These are phyloP conservation scores for Plasmopara halstedii DNA, from an alignment of 352 stramenopile species.

Conservation along the genomic window DNA sequence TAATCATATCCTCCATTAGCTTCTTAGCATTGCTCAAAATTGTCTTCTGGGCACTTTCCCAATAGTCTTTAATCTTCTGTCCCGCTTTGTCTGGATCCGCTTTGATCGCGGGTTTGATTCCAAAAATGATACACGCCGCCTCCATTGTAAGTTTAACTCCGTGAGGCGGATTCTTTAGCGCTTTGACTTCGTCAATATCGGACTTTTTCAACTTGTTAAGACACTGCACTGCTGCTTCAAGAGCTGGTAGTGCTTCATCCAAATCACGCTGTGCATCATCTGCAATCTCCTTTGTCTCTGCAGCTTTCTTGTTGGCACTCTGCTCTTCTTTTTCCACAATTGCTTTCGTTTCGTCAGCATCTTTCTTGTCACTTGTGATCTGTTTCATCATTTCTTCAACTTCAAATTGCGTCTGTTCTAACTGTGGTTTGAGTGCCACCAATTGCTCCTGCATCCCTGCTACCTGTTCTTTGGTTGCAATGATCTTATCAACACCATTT, in stretches of 20 bases:
- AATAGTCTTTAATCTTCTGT: constrained; percentile 88
- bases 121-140: constrained; percentile 91
- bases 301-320: constrained; percentile 87
- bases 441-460: constrained; percentile 89
- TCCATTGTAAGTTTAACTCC: constrained; percentile 88
- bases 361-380: constrained; percentile 89
- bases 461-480: constrained; percentile 88
- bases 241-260: constrained; percentile 87
- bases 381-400: constrained; percentile 92
- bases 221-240: constrained; percentile 89
- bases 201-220: constrained; percentile 90
- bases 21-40: constrained; percentile 84
- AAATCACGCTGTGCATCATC: constrained; percentile 90
- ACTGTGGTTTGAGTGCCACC: constrained; percentile 87
- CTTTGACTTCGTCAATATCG: constrained; percentile 91
- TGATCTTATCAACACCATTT: constrained; percentile 91
- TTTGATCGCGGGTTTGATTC: constrained; percentile 87
- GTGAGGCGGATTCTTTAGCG: constrained; percentile 81
- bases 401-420: constrained; percentile 89
- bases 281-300: constrained; percentile 88
- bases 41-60: constrained; percentile 83
- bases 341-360: constrained; percentile 87
- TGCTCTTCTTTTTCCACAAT: constrained; percentile 90
- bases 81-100: constrained; percentile 85
- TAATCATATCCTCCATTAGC: constrained; percentile 86